Evolutionary conservation across 495 filamentous ascomycete genomes (phyloP).

Genomic region (Sphaerosporella brunnea): DNA sequence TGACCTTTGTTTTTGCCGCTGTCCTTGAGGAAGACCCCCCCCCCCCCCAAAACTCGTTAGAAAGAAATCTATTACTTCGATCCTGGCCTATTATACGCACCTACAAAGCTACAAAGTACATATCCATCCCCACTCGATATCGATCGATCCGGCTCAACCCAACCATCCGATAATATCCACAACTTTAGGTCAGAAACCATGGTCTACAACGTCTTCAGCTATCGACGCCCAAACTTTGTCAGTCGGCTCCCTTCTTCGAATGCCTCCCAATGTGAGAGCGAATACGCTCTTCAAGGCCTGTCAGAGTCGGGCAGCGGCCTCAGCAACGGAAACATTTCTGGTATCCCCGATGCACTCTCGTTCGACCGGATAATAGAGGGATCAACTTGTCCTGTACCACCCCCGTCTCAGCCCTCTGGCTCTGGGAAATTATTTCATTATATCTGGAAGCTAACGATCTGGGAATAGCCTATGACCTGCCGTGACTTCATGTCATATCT

Average conservation of each 20-base stretch:
- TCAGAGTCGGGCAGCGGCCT: not conserved
- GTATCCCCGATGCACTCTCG: conserved; percentile 49
- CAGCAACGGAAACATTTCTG: conserved; percentile 12
- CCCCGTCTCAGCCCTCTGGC: not conserved
- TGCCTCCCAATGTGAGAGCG: not conserved
- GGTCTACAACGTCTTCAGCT: conserved; percentile 7
- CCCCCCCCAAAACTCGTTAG: no score
- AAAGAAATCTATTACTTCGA: no score
- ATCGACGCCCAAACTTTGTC: not conserved
- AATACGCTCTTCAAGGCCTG: not conserved
- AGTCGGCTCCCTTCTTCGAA: not conserved
- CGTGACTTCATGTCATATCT: conserved; percentile 72
- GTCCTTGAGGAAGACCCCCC: no score
- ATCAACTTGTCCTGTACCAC: conserved; percentile 62
- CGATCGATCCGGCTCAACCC: no score
- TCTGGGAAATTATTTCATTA: not conserved
- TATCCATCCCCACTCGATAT: no score
- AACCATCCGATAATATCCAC: no score
- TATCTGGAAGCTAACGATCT: not conserved
- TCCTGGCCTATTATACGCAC: no score
- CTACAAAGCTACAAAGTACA: no score
- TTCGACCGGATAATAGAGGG: conserved; percentile 55
- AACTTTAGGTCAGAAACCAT: no score
- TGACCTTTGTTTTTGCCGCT: no score
- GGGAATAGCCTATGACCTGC: conserved; percentile 46